A percentile compares a stretch with the other conserved stretches of the same genome.
Evolutionary conservation across 208 protist genomes (phyloP).

Genomic region (Angomonas ambiguus): DNA sequence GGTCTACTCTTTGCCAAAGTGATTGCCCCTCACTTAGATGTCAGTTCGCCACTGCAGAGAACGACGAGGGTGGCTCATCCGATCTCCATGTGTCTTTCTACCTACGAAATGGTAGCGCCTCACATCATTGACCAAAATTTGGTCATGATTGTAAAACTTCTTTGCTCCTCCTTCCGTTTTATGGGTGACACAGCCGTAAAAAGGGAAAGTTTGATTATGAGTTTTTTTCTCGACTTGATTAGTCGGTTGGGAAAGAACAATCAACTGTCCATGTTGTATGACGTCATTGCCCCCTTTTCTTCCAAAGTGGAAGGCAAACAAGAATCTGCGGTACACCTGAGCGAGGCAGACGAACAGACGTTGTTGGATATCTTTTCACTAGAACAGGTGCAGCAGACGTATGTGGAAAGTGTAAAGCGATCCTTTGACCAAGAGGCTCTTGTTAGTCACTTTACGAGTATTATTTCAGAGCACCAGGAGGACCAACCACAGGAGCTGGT

Average conservation of each 20-base stretch:
- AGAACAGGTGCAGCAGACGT: background rate
- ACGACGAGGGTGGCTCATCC: slow-evolving; percentile 23
- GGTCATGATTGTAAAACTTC: slow-evolving; percentile 63
- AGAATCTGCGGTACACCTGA: background rate
- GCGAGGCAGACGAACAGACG: background rate
- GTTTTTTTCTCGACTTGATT: slow-evolving; percentile 4
- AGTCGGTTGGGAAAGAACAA: slow-evolving; percentile 52
- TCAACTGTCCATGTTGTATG: slow-evolving; percentile 63
- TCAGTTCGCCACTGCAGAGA: background rate
- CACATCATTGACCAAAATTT: slow-evolving; percentile 85
- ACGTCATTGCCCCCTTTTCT: slow-evolving; percentile 32
- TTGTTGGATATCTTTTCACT: background rate
- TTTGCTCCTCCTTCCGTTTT: slow-evolving; percentile 29
- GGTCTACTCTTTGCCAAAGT: slow-evolving; percentile 82
- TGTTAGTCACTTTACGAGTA: background rate
- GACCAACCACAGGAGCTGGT: background rate
- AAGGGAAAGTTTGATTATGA: background rate
- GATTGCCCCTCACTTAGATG: slow-evolving; percentile 64
- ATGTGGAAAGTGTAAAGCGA: background rate
- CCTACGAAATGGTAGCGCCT: slow-evolving; percentile 84
- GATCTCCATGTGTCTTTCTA: slow-evolving; percentile 62
- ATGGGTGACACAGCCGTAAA: background rate
- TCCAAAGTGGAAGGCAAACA: background rate
- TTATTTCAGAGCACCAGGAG: background rate
- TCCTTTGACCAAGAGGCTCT: background rate